Evolutionary conservation across 306 rosid species (phyloP).

Genomic region (Gastrolobium villosum): DNA sequence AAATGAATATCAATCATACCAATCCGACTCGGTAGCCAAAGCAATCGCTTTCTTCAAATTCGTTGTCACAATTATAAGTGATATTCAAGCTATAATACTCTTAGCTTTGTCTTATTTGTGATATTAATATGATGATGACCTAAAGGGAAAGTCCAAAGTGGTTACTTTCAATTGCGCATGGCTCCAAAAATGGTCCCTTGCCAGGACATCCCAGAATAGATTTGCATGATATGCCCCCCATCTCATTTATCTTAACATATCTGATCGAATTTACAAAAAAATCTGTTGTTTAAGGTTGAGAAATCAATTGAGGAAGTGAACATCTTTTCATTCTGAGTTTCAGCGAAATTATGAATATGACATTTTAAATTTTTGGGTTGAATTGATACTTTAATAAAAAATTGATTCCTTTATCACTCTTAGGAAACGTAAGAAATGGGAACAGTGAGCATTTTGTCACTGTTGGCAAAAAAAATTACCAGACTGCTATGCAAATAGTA

Average conservation of each 20-base stretch:
- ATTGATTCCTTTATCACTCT: too few relatives aligned
- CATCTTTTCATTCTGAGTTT: constrained; percentile 15
- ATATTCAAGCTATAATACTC: constrained; percentile 16
- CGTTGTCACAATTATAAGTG: constrained; percentile 44
- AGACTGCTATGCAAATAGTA: too few relatives aligned
- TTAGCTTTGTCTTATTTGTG: constrained; percentile 40
- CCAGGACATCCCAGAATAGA: constrained; percentile 10
- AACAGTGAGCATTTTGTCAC: too few relatives aligned
- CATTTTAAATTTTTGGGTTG: too few relatives aligned
- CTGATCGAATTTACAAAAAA: constrained; percentile 9
- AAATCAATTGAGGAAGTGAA: constrained; percentile 15
- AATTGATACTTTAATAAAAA: too few relatives aligned
- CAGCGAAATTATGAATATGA: neutral
- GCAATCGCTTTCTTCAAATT: constrained; percentile 54
- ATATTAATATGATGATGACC: constrained; percentile 43
- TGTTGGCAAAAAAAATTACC: too few relatives aligned
- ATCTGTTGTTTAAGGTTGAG: constrained; percentile 39
- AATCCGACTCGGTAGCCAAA: constrained; percentile 13
- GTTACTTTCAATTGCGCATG: constrained; percentile 51
- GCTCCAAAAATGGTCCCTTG: constrained; percentile 31
- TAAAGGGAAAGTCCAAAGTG: constrained; percentile 34
- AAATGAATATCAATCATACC: constrained; percentile 22
- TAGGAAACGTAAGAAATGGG: too few relatives aligned
- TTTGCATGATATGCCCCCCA: neutral
- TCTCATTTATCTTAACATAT: constrained; percentile 17